Conservation (phyloP, 805 yeast species). For the Starmerella floris region DNA sequence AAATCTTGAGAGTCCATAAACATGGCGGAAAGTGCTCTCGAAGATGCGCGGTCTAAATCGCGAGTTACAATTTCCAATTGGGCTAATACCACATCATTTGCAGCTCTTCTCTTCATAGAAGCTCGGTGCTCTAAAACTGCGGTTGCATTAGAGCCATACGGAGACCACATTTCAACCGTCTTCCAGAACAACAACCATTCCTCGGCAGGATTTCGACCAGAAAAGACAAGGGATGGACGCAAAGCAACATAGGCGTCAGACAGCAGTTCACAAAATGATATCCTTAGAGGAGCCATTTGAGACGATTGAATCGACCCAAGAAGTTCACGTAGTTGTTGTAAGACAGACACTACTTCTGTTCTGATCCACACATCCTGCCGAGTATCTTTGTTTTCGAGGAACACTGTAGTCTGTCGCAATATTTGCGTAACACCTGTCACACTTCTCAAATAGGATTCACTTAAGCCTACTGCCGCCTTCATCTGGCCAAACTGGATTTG, state of each 20-base stretch:
- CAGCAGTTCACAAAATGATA: slow-evolving; percentile 56
- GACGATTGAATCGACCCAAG: slow-evolving; percentile 40
- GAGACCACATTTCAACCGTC: slow-evolving; percentile 88
- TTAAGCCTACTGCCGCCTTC: neutral
- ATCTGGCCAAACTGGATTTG: slow-evolving; percentile 5
- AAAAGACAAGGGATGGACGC: slow-evolving; percentile 19
- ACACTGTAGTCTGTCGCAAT: slow-evolving; percentile 54
- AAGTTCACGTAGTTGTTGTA: slow-evolving; percentile 16
- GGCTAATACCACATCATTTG: slow-evolving; percentile 18
- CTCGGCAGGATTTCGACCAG: slow-evolving; percentile 23
- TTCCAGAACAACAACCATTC: slow-evolving; percentile 48
- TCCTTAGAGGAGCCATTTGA: slow-evolving; percentile 8
- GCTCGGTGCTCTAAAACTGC: slow-evolving; percentile 55
- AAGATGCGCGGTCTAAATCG: slow-evolving; percentile 53
- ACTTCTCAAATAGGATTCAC: slow-evolving; percentile 25
- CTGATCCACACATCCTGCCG: slow-evolving; percentile 58
- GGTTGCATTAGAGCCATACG: slow-evolving; percentile 55
- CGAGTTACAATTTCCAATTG: slow-evolving; percentile 60
- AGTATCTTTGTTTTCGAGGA: slow-evolving; percentile 38
- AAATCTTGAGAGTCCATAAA: slow-evolving; percentile 40
- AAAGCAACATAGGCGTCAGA: slow-evolving; percentile 48
- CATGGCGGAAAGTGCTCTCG: slow-evolving; percentile 73
- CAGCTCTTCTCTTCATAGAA: slow-evolving; percentile 35
- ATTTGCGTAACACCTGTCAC: slow-evolving; percentile 71
- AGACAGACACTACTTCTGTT: slow-evolving; percentile 37